Conservation (phyloP, 345 rosid genomes). For the Moricandia moricandioides region DNA sequence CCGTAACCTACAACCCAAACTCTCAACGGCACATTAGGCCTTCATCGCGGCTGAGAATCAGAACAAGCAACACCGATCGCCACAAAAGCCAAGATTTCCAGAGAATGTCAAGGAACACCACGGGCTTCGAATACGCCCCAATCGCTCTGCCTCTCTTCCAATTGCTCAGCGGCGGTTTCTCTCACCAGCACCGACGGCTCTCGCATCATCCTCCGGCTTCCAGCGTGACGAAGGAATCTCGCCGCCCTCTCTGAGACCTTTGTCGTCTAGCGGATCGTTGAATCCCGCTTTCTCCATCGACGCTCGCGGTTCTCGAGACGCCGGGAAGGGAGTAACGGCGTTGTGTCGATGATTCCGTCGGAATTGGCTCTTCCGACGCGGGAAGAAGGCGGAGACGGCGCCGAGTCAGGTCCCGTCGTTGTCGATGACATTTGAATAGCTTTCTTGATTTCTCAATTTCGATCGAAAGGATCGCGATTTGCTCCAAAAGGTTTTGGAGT, state of each 20-base stretch:
- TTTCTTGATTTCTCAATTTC: background rate
- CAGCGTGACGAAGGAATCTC: constrained; percentile 81
- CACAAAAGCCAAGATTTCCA: constrained; percentile 88
- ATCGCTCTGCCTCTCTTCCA: constrained; percentile 46
- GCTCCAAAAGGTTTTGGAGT: background rate
- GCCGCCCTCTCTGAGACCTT: constrained; percentile 74
- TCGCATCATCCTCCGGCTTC: constrained; percentile 81
- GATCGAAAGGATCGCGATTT: constrained; percentile 9
- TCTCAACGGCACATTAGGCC: constrained; percentile 67
- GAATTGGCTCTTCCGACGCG: constrained; percentile 41
- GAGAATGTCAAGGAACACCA: constrained; percentile 71
- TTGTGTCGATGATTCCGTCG: constrained; percentile 66
- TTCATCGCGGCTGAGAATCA: constrained; percentile 62
- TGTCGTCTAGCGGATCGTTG: constrained; percentile 56
- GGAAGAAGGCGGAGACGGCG: too few relatives aligned
- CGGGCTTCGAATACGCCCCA: constrained; percentile 98
- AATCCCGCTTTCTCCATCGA: constrained; percentile 13
- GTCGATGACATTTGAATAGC: constrained; percentile 18
- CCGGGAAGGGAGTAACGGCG: constrained; percentile 52
- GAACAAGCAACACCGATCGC: constrained; percentile 60
- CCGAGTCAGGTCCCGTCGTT: too few relatives aligned
- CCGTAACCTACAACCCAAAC: constrained; percentile 80
- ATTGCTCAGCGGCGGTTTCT: constrained; percentile 34
- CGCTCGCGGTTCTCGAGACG: constrained; percentile 15
- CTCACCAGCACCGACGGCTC: constrained; percentile 38